Conservation (phyloP, 2,329 filamentous ascomycete species). For the Fusarium ambrosium region DNA sequence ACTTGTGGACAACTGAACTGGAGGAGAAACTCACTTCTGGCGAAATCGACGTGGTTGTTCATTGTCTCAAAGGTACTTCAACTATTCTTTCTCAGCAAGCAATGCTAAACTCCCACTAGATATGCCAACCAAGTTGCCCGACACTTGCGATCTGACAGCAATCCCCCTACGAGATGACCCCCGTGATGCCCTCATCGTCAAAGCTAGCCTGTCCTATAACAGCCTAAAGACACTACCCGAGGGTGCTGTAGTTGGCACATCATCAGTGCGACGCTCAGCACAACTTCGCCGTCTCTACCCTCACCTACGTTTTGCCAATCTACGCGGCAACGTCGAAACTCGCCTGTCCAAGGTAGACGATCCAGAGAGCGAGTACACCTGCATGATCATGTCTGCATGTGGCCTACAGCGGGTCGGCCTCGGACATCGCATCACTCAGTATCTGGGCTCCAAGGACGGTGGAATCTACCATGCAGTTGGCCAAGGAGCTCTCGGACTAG, state of each 20-base stretch:
- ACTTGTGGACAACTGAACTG: not conserved
- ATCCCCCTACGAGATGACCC: not conserved
- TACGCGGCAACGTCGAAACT: constrained; percentile 4
- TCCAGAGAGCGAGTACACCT: not conserved
- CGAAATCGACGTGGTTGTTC: not conserved
- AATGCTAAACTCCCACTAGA: not conserved
- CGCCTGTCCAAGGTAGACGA: not conserved
- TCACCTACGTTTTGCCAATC: not conserved
- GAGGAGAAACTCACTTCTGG: not conserved
- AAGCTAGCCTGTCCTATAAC: not conserved
- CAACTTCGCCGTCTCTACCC: not conserved
- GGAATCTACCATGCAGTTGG: constrained; percentile 1
- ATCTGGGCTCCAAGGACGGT: not conserved
- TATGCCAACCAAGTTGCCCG: not conserved
- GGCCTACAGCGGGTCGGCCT: not conserved
- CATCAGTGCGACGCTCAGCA: not conserved
- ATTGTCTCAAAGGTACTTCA: not conserved
- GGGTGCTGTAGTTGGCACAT: constrained; percentile 1
- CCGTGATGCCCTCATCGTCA: not conserved
- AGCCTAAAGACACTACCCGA: not conserved
- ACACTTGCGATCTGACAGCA: not conserved
- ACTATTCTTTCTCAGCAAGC: rapidly evolving
- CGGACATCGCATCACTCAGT: not conserved
- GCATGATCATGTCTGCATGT: constrained; percentile 2
- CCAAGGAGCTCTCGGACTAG: not conserved